Evolutionary conservation across 192 early-diverging fungal species (phyloP), one percentile per base, ranked within the genome.

Genomic region (Coemansia sp.): DNA sequence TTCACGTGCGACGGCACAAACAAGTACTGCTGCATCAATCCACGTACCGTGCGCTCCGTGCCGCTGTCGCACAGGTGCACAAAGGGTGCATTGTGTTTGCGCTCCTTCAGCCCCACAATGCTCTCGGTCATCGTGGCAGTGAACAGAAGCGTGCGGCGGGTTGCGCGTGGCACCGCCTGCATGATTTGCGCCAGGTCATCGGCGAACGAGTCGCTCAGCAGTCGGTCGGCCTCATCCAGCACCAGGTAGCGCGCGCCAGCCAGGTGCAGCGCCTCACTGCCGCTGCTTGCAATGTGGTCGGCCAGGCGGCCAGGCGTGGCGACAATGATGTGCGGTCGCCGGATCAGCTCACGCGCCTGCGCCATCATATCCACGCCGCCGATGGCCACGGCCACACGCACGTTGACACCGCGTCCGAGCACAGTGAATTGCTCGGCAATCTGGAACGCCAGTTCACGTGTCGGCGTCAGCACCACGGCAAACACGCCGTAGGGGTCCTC

Each of bases 391-490:
- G 84, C 81, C 48, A 93, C 91, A 48, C 88, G 88, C 22, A 96
- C 48, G 55, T 87, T 89, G 45, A 96, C 91, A 21, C 86, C 82
- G 37, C 88, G 87, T 43, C 98, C 98, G 3, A 99, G 83, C 5
- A 93, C 91, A 33, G 87, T 78, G 61, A 99, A 99, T 67, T 99
- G 95, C 63, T 99, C 96, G 4, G 95, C 93, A 55, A 99, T 99
- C 69, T 99, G 98, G 65, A 89, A 96, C 0, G 98, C 96, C 14
- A 99, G 82, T 71, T 99, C 98, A 45, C 98, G 62, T 1, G 95
- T 98, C 0, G 95, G 95, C 19, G 95, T 98, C 62, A 98, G 70
- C 1, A 99, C 87, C n/a, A 99, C 70, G 0, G 93, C 95, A 82
- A 93, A 99, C 2, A 95, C 84, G 19, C 98, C 98, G 63, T 87